Base-by-base conservation (phyloP, 371 early-diverging fungal genomes). In the Chytridiales sp. region DNA sequence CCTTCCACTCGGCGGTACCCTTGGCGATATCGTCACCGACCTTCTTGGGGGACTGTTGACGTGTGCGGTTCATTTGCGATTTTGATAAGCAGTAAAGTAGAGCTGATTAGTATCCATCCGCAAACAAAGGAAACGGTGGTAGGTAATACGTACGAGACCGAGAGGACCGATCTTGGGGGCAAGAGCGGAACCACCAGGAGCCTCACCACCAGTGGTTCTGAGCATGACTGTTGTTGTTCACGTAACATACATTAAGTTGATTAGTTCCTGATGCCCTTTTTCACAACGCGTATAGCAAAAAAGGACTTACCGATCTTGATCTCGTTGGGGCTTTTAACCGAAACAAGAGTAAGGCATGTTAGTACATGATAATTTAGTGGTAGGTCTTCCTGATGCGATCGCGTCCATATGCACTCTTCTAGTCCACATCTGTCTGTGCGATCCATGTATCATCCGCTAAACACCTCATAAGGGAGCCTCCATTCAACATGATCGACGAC, bases 1-100 rank as follows among this genome's bases (percentile, higher is more conserved):
- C 95, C 87, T 96, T 97, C 91, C 91, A 99, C 73, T 95, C 98
- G 78, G 88, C 85, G 72, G 99, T 99, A 71, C 94, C 96, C 91
- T 99, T 98, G 84, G 96, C 97, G 66, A 99, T 97, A 81, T 99
- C 99, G 85, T 99, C 99, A 82, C 99, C 99, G 68, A 99, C 95
- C 87, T 97, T 97, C 89, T 99, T 99, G 82, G 99, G 98, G 53
- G 96, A 90, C 83, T 79, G 44, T 53, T 29, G n/a, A 19, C 17
- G 13, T 17, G 8, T 32, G 9, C 29, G 35, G 4, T 31, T 4
- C 9, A 40, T 11, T 27, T 6, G 15, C 4, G 35, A 29, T 31
- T 2, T 6, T 19, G 15, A 49, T 13, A 60, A 34, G 43, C 61
- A 58, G 43, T 31, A 32, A 40, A 57, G 27, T n/a, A 66, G 27